phyloP scores from a whole-genome alignment of 2,329 filamentous ascomycete species.

The Botrytis fabae region DNA sequence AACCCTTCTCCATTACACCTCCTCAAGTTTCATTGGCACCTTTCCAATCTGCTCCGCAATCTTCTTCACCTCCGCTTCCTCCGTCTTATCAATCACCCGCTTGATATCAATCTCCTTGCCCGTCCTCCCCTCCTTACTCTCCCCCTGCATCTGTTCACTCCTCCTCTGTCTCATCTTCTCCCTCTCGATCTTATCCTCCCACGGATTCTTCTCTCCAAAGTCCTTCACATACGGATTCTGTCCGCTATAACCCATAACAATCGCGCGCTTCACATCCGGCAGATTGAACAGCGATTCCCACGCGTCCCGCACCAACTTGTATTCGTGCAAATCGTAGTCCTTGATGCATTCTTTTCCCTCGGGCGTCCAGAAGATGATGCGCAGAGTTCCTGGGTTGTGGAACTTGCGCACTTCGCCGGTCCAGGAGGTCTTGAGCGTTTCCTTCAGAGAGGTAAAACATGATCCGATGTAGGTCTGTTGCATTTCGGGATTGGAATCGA shows the following conservation, averaged over 20 bases:
- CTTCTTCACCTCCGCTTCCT: conserved; percentile 20
- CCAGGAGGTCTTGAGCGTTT: conserved; percentile 31
- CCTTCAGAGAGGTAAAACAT: conserved; percentile 32
- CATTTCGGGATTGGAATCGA: conserved; percentile 37
- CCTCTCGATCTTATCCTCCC: conserved; percentile 29
- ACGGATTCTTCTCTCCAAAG: conserved; percentile 28
- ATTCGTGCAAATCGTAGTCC: conserved; percentile 36
- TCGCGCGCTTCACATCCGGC: conserved; percentile 32
- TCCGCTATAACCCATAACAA: conserved; percentile 34
- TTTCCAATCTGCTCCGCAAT: conserved; percentile 21
- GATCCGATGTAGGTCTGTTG: conserved; percentile 35
- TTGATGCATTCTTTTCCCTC: conserved; percentile 33
- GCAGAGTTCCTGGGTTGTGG: conserved; percentile 31
- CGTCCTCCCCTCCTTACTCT: conserved; percentile 20
- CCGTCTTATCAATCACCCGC: conserved; percentile 7
- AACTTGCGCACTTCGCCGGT: conserved; percentile 35
- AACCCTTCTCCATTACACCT: conserved; percentile 1
- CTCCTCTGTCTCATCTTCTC: conserved; percentile 24
- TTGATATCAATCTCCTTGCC: conserved; percentile 4
- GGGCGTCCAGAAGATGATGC: conserved; percentile 35
- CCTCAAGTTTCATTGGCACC: conserved; percentile 6
- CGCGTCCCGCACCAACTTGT: conserved; percentile 31
- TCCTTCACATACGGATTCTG: conserved; percentile 36
- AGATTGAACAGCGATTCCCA: conserved; percentile 32
- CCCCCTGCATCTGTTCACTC: background rate